These are phyloP conservation scores for Aspergillus egyptiacus DNA, from an alignment of 495 filamentous ascomycete genomes.

Conservation along the genomic window DNA sequence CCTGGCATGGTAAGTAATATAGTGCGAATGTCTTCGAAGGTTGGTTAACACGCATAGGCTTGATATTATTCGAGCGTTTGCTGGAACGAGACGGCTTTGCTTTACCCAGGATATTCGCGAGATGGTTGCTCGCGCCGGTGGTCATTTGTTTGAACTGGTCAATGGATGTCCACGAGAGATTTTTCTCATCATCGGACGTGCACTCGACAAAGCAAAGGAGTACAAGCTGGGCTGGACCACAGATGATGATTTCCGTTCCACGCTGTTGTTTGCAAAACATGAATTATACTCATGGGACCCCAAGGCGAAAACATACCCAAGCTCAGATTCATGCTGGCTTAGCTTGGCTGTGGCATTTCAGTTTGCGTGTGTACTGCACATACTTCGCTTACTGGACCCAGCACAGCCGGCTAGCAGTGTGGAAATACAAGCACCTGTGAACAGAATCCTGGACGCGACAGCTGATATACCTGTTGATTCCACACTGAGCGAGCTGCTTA, in stretches of 20 bases:
- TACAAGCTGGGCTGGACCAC: conserved; percentile 21
- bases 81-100: conserved; percentile 28
- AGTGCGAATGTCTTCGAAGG: neutral
- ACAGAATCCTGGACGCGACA: conserved; percentile 26
- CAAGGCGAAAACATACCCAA: conserved; percentile 23
- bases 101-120: conserved; percentile 32
- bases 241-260: conserved; percentile 17
- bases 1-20: conserved; percentile 32
- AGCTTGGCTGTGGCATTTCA: conserved; percentile 29
- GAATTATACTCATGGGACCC: conserved; percentile 29
- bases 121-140: conserved; percentile 23
- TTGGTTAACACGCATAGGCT: conserved; percentile 17
- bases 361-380: conserved; percentile 33
- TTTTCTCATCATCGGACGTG: conserved; percentile 30
- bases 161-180: conserved; percentile 35
- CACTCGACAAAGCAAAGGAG: conserved; percentile 30
- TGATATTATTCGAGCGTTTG: conserved; percentile 36
- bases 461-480: conserved; percentile 26
- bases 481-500: conserved; percentile 26
- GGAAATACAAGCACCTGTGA: conserved; percentile 29
- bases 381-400: conserved; percentile 28
- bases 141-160: conserved; percentile 31
- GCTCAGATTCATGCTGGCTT: conserved; percentile 26
- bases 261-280: conserved; percentile 16
- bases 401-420: conserved; percentile 19